These are phyloP conservation scores for Candida sojae DNA, from an alignment of 1,139 yeast species.

Conservation along the genomic window DNA sequence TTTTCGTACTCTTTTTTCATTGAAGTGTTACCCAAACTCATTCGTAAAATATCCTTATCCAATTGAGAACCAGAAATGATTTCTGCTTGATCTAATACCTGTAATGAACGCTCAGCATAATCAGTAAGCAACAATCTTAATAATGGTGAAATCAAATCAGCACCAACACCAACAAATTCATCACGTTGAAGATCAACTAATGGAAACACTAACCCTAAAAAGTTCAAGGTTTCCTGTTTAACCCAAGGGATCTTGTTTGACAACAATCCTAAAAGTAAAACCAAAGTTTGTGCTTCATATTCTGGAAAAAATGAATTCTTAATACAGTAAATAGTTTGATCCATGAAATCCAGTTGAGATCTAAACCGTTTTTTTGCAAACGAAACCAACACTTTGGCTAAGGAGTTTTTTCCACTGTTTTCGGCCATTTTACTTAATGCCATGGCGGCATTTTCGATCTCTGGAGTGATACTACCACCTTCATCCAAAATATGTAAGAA, in stretches of 20 bases:
- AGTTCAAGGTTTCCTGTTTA: slow-evolving; percentile 73
- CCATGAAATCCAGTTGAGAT: slow-evolving; percentile 83
- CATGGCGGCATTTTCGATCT: slow-evolving; percentile 59
- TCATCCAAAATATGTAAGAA: slow-evolving; percentile 76
- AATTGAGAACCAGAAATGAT: slow-evolving; percentile 86
- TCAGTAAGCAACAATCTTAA: slow-evolving; percentile 81
- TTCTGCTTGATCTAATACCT: slow-evolving; percentile 83
- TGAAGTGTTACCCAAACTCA: slow-evolving; percentile 84
- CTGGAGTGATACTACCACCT: slow-evolving; percentile 46
- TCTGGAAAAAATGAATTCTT: slow-evolving; percentile 70
- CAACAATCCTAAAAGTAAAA: slow-evolving; percentile 73
- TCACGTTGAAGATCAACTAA: slow-evolving; percentile 73
- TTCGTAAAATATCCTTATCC: slow-evolving; percentile 87
- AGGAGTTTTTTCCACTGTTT: slow-evolving; percentile 53
- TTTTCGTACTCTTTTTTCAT: slow-evolving; percentile 80
- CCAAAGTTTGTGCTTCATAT: slow-evolving; percentile 72
- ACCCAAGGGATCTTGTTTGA: slow-evolving; percentile 81
- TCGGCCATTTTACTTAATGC: slow-evolving; percentile 64
- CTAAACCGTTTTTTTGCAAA: slow-evolving; percentile 78
- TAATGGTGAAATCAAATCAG: slow-evolving; percentile 90
- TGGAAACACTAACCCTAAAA: slow-evolving; percentile 75
- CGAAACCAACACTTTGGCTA: slow-evolving; percentile 76
- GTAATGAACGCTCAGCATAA: slow-evolving; percentile 83
- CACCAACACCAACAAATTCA: slow-evolving; percentile 89
- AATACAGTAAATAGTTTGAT: slow-evolving; percentile 74